Evolutionary conservation across 305 asterid genomes (phyloP).

Genomic region (Solanum chacoense): DNA sequence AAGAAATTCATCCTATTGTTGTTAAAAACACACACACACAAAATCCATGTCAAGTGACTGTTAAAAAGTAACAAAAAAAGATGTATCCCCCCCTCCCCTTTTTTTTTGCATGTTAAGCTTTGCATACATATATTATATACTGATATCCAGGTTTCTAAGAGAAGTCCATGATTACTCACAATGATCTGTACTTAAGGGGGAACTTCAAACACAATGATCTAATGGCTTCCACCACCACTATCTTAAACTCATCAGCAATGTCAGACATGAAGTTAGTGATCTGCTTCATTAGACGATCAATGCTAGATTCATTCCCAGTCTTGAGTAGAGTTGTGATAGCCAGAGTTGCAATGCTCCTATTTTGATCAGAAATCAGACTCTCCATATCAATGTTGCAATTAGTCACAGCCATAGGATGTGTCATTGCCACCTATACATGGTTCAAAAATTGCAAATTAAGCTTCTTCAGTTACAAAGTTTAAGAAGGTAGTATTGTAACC

Average conservation of each 20-base stretch:
- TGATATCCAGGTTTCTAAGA: neutral
- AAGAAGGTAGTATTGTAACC: neutral
- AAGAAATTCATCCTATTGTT: constrained; percentile 83
- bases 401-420: constrained; percentile 97
- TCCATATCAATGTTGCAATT: constrained; percentile 98
- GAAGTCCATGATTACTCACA: constrained; percentile 49
- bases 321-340: constrained; percentile 95
- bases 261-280: constrained; percentile 97
- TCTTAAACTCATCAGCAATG: constrained; percentile 98
- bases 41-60: neutral
- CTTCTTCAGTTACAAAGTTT: neutral
- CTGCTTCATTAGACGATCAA: constrained; percentile 96
- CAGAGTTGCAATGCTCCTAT: constrained; percentile 98
- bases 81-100: neutral
- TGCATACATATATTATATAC: neutral
- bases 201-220: constrained; percentile 94
- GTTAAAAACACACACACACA: neutral
- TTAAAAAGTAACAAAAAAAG: neutral
- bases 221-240: constrained; percentile 98
- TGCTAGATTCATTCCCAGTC: constrained; percentile 96
- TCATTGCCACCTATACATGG: constrained; percentile 87
- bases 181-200: constrained; percentile 93
- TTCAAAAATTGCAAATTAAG: neutral
- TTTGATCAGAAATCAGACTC: constrained; percentile 95
- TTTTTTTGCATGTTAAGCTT: neutral